Evolutionary conservation across 768 basidiomycete species (phyloP).

Genomic region (Rhodotorula babjevae): DNA sequence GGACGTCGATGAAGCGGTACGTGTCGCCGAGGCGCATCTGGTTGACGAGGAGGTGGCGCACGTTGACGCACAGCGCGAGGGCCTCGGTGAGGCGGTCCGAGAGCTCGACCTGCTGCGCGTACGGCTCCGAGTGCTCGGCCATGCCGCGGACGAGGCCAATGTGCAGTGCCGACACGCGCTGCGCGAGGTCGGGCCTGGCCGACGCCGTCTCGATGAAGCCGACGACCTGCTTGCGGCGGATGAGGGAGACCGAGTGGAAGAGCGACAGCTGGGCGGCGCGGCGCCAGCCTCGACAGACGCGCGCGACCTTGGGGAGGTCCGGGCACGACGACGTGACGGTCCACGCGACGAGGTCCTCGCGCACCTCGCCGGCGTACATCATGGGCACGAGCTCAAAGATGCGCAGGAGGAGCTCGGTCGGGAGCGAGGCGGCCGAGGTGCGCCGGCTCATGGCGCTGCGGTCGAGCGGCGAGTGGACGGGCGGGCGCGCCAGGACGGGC

Average conservation of each 20-base stretch:
- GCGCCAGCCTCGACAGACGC: constrained; percentile 1
- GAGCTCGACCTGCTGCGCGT: neutral
- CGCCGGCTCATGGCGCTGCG: neutral
- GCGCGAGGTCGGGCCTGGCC: neutral
- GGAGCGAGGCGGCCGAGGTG: neutral
- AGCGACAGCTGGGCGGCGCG: neutral
- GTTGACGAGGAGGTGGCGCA: neutral
- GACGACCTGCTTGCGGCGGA: neutral
- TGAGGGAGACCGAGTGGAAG: neutral
- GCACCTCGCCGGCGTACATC: neutral
- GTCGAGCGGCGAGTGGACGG: neutral
- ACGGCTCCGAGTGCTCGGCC: neutral
- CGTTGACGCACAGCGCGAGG: neutral
- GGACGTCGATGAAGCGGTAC: neutral
- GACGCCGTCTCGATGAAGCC: neutral
- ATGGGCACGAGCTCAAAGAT: neutral
- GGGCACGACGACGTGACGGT: constrained; percentile 4
- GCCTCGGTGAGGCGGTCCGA: neutral
- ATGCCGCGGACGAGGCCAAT: neutral
- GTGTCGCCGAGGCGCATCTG: neutral
- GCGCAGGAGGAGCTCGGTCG: neutral
- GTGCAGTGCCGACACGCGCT: neutral
- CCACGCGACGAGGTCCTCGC: constrained; percentile 5
- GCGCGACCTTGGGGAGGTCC: neutral
- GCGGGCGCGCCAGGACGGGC: too few relatives aligned